Evolutionary conservation across 805 yeast genomes (phyloP).

Genomic region (Millerozyma acaciae): DNA sequence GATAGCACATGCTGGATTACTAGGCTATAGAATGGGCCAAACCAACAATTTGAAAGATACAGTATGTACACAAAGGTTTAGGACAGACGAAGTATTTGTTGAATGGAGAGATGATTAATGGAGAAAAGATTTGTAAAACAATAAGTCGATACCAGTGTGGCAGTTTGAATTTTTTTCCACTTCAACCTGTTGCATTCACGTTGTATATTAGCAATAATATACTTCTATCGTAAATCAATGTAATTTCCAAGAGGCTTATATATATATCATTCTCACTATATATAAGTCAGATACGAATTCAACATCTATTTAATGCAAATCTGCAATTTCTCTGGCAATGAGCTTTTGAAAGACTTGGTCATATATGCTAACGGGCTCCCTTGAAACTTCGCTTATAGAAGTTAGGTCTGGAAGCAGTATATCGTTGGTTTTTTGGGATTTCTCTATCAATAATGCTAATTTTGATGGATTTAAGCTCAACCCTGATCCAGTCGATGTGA

Average conservation of each 20-base stretch:
- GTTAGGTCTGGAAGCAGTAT: too few relatives aligned
- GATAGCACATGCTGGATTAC: constrained; percentile 97
- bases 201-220: constrained; percentile 1
- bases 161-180: constrained; percentile 1
- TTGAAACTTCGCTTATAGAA: too few relatives aligned
- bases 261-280: constrained; percentile 2
- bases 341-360: constrained; percentile 3
- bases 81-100: constrained; percentile 91
- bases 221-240: constrained; percentile 7
- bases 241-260: constrained; percentile 8
- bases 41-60: constrained; percentile 58
- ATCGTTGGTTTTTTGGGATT: too few relatives aligned
- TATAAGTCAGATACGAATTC: constrained; percentile 31
- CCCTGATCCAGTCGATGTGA: neutral
- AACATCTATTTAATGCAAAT: constrained; percentile 15
- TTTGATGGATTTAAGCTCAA: neutral
- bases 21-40: constrained; percentile 81
- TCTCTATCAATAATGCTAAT: too few relatives aligned
- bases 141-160: neutral
- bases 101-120: constrained; percentile 73
- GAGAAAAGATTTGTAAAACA: constrained; percentile 1
- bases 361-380: too few relatives aligned
- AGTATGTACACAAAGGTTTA: constrained; percentile 86
- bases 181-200: neutral
- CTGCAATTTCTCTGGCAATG: constrained; percentile 1